Conservation (phyloP, 1,139 yeast species). For the Candida pseudoviswanathii region DNA sequence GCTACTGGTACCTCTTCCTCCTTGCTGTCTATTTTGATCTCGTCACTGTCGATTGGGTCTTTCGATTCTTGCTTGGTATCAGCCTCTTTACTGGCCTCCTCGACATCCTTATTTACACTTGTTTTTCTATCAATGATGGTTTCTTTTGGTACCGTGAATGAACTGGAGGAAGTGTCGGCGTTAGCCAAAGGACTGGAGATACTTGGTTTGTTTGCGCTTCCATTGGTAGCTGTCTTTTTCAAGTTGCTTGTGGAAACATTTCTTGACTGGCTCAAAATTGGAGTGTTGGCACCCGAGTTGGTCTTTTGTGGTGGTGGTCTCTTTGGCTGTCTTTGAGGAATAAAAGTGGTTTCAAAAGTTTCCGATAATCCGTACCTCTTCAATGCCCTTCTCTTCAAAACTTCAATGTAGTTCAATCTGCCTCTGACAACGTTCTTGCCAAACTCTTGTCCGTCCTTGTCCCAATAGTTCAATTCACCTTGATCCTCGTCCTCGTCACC, state of each 20-base stretch:
- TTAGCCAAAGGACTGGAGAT: slow-evolving; percentile 31
- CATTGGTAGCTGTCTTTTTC: slow-evolving; percentile 8
- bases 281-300: slow-evolving; percentile 9
- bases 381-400: slow-evolving; percentile 52
- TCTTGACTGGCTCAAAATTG: slow-evolving; percentile 14
- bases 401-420: slow-evolving; percentile 51
- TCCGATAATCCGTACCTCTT: slow-evolving; percentile 44
- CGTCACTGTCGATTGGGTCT: slow-evolving; percentile 7
- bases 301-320: slow-evolving; percentile 7
- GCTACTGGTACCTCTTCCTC: slow-evolving; percentile 10
- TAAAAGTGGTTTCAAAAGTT: slow-evolving; percentile 41
- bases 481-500: slow-evolving; percentile 52
- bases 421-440: slow-evolving; percentile 35
- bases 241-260: slow-evolving; percentile 12
- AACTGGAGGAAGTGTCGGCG: slow-evolving; percentile 27
- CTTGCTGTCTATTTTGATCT: slow-evolving; percentile 10
- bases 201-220: slow-evolving; percentile 10
- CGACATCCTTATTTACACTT: slow-evolving; percentile 6
- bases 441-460: slow-evolving; percentile 37
- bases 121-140: slow-evolving; percentile 40
- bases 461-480: slow-evolving; percentile 43
- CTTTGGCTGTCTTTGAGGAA: slow-evolving; percentile 32
- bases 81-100: slow-evolving; percentile 9
- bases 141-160: slow-evolving; percentile 43
- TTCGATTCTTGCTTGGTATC: slow-evolving; percentile 6